Conservation (phyloP, 2,329 filamentous ascomycete species). For the Chrysosporium queenslandicum region DNA sequence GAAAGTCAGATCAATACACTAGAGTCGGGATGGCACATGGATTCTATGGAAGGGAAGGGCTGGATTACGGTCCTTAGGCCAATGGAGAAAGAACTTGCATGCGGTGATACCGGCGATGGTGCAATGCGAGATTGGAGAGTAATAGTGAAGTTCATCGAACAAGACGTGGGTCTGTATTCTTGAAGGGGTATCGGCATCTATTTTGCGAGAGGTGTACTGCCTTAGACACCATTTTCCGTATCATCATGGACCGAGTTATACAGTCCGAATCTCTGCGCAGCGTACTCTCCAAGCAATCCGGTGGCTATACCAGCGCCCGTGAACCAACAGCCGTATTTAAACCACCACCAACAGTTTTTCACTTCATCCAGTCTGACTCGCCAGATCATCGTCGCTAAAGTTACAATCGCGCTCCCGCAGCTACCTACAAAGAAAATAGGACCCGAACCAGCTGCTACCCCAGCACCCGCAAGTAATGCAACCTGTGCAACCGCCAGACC, state of each 20-base stretch:
- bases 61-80: constrained; percentile 29
- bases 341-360: constrained; percentile 55
- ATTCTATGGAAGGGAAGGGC: constrained; percentile 22
- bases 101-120: constrained; percentile 68
- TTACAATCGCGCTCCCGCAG: constrained; percentile 47
- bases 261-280: constrained; percentile 18
- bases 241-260: not conserved
- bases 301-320: constrained; percentile 50
- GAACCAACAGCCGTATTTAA: constrained; percentile 51
- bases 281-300: constrained; percentile 48
- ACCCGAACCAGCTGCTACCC: constrained; percentile 44
- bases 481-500: constrained; percentile 35
- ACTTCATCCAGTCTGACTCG: constrained; percentile 49
- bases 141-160: constrained; percentile 56
- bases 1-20: constrained; percentile 56
- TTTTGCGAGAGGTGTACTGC: not conserved
- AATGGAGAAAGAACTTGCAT: constrained; percentile 49
- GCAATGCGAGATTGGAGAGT: constrained; percentile 69
- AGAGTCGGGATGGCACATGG: constrained; percentile 57
- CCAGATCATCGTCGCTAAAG: constrained; percentile 50
- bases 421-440: constrained; percentile 50
- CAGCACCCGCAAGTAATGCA: constrained; percentile 35
- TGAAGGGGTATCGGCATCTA: not conserved
- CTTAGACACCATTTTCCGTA: not conserved
- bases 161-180: constrained; percentile 1